Percentiles rank a stretch among this genome's conserved stretches.
phyloP scores from a whole-genome alignment of 768 basidiomycete species.

The Brasilioporus rufonigricans region DNA sequence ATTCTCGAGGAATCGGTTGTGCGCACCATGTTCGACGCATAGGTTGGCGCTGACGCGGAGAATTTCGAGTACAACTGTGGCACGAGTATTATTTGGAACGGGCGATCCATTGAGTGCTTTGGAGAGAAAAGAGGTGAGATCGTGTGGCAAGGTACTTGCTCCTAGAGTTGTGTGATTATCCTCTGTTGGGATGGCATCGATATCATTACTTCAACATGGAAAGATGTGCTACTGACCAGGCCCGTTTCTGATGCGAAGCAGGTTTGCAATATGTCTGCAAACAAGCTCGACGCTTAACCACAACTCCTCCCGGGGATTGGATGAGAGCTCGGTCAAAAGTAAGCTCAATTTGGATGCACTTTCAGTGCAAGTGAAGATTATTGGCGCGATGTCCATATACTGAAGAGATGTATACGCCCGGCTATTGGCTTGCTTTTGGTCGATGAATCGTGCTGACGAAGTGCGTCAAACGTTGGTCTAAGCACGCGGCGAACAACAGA shows the following conservation, averaged over 20 bases:
- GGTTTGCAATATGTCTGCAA: constrained; percentile 60
- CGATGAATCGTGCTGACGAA: neutral
- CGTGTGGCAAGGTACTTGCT: constrained; percentile 59
- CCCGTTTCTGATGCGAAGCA: constrained; percentile 54
- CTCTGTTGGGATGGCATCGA: constrained; percentile 39
- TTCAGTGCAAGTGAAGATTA: constrained; percentile 22
- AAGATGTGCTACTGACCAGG: constrained; percentile 38
- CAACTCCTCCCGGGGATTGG: constrained; percentile 28
- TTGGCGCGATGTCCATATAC: constrained; percentile 20
- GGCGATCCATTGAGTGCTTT: constrained; percentile 50
- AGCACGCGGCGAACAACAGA: neutral
- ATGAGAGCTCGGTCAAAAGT: constrained; percentile 33
- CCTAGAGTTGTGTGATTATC: constrained; percentile 74
- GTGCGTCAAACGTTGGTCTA: neutral
- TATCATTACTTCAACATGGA: neutral
- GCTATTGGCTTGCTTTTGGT: neutral
- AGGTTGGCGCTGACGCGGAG: constrained; percentile 80
- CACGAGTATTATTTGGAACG: constrained; percentile 44
- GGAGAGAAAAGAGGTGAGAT: constrained; percentile 59
- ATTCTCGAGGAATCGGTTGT: neutral
- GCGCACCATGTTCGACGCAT: constrained; percentile 78
- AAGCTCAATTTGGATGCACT: constrained; percentile 33
- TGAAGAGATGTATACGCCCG: no score
- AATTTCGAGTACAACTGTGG: constrained; percentile 59
- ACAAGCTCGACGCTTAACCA: constrained; percentile 55